Evolutionary conservation across 768 basidiomycete genomes (phyloP).

Genomic region (Exsudoporus frostii): DNA sequence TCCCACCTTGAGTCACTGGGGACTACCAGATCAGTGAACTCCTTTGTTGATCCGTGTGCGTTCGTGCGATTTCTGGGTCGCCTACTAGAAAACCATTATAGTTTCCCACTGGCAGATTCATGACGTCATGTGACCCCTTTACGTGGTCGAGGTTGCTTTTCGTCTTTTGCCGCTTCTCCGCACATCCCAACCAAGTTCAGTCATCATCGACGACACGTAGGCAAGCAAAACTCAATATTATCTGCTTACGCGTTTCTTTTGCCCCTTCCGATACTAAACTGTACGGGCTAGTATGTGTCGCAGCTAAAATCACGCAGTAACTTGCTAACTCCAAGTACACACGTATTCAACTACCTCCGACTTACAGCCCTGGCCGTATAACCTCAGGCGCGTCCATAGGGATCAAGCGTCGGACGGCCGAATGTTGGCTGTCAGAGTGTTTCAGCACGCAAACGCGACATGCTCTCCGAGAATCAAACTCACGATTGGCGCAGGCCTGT

Average conservation of each 20-base stretch:
- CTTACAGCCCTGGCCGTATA: background rate
- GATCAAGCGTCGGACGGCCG: conserved; percentile 31
- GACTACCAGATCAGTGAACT: no score
- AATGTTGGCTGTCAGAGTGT: conserved; percentile 17
- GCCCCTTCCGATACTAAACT: no score
- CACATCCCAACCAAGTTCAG: background rate
- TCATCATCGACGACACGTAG: background rate
- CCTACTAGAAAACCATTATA: no score
- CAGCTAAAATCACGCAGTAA: background rate
- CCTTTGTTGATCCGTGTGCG: no score
- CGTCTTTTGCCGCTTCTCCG: background rate
- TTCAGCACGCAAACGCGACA: conserved; percentile 3
- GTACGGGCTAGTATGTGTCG: background rate
- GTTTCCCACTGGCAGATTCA: no score
- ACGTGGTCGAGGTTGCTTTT: no score
- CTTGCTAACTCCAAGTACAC: background rate
- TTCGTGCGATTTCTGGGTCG: no score
- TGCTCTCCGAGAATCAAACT: conserved; percentile 1
- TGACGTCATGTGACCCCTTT: background rate
- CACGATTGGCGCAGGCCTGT: conserved; percentile 33
- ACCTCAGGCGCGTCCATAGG: conserved; percentile 20
- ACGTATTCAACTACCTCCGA: background rate
- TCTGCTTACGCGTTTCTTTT: background rate
- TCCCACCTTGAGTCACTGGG: no score
- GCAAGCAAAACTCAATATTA: background rate